These are phyloP conservation scores for Puccinia novopanici DNA, from an alignment of 1,284 basidiomycete species.

Conservation along the genomic window DNA sequence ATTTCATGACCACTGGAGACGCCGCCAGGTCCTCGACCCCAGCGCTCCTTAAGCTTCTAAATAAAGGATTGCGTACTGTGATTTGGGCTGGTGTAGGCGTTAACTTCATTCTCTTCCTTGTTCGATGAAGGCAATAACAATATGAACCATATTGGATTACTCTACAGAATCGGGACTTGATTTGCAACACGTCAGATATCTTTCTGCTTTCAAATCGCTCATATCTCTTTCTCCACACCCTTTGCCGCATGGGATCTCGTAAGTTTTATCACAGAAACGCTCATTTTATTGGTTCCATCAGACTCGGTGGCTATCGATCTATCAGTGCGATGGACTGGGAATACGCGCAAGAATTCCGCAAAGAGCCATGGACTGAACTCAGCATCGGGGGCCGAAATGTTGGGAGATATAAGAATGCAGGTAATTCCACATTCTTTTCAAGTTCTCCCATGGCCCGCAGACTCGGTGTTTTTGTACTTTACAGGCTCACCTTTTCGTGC, in stretches of 20 bases:
- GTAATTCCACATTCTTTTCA: background rate
- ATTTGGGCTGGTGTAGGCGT: slow-evolving; percentile 50
- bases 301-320: slow-evolving; percentile 32
- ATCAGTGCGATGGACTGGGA: slow-evolving; percentile 48
- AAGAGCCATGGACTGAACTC: slow-evolving; percentile 24
- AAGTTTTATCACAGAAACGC: background rate
- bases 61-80: slow-evolving; percentile 45
- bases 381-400: slow-evolving; percentile 18
- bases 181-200: slow-evolving; percentile 41
- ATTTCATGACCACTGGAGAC: slow-evolving; percentile 47
- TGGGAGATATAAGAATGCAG: slow-evolving; percentile 36
- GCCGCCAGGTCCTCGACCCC: slow-evolving; percentile 29
- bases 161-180: slow-evolving; percentile 39
- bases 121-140: background rate
- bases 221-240: background rate
- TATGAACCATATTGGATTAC: background rate
- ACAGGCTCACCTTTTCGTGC: background rate
- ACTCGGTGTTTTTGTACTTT: background rate
- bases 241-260: too few relatives aligned
- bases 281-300: background rate
- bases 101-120: background rate
- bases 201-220: background rate
- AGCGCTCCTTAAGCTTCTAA: slow-evolving; percentile 37
- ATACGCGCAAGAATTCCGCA: slow-evolving; percentile 32
- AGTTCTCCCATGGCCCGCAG: background rate